phyloP scores from a whole-genome alignment of 495 filamentous ascomycete genomes.

The Trichoderma virens region DNA sequence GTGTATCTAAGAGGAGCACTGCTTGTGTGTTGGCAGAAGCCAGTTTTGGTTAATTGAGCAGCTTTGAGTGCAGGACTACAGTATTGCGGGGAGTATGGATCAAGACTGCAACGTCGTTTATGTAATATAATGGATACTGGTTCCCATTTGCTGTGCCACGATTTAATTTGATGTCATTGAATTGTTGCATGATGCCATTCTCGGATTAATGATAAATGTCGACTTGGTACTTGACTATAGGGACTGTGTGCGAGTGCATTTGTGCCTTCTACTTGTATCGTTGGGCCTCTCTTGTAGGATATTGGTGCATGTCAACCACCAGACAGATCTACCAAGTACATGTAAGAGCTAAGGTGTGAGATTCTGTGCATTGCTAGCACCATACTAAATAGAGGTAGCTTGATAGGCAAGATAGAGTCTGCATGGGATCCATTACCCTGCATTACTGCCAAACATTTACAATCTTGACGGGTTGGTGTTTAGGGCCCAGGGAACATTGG shows the following conservation, averaged over 20 bases:
- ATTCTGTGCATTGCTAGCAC: neutral
- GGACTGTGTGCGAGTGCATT: too few species aligned
- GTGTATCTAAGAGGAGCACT: neutral
- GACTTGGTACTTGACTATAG: too few species aligned
- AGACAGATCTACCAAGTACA: neutral
- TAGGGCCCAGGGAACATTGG: too few species aligned
- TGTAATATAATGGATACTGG: slow-evolving; percentile 3
- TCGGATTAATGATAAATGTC: too few species aligned
- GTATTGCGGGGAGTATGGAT: neutral
- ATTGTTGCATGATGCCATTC: too few species aligned
- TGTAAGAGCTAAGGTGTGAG: neutral
- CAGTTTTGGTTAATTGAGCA: slow-evolving; percentile 5
- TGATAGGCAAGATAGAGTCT: neutral
- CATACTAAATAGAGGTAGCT: neutral
- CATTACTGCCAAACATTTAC: neutral
- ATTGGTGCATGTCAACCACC: too few species aligned
- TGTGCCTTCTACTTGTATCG: too few species aligned
- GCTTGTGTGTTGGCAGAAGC: neutral
- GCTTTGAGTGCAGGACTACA: neutral
- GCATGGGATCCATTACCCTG: neutral
- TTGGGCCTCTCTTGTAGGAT: too few species aligned
- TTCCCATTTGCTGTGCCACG: neutral
- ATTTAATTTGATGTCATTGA: neutral
- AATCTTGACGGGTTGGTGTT: too few species aligned
- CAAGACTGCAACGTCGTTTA: slow-evolving; percentile 6